Conservation (phyloP, 257 asterid species). For the Dorcoceras hygrometricum region DNA sequence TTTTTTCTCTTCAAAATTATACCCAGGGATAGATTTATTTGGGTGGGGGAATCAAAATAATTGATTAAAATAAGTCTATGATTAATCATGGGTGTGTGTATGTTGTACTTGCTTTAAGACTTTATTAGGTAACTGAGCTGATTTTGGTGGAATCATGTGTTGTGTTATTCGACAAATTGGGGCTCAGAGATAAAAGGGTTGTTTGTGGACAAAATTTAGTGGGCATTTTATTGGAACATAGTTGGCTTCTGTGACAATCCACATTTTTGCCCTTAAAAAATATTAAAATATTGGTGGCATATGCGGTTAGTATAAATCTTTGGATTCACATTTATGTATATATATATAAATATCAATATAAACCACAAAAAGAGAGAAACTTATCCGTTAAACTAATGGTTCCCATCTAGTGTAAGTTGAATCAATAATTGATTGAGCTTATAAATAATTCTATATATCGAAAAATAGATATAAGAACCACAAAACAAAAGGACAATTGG, state of each 20-base stretch:
- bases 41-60: not conserved
- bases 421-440: not conserved
- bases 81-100: not conserved
- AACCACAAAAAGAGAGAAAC: too few relatives aligned
- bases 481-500: not conserved
- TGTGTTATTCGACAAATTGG: conserved; percentile 28
- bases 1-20: too few relatives aligned
- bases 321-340: too few relatives aligned
- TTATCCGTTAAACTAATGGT: too few relatives aligned
- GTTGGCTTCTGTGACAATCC: conserved; percentile 2
- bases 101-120: conserved; percentile 12
- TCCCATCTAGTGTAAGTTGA: not conserved
- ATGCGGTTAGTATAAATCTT: not conserved
- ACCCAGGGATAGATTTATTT: too few relatives aligned
- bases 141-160: conserved; percentile 37
- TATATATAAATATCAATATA: too few relatives aligned
- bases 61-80: too few relatives aligned
- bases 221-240: conserved; percentile 45
- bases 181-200: conserved; percentile 26
- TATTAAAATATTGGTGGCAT: not conserved
- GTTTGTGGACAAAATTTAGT: conserved; percentile 42
- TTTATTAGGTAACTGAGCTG: conserved; percentile 9
- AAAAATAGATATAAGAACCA: not conserved
- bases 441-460: too few relatives aligned
- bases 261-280: too few relatives aligned